phyloP scores from a whole-genome alignment of 495 filamentous ascomycete species.

The Penicillium coprophilum region DNA sequence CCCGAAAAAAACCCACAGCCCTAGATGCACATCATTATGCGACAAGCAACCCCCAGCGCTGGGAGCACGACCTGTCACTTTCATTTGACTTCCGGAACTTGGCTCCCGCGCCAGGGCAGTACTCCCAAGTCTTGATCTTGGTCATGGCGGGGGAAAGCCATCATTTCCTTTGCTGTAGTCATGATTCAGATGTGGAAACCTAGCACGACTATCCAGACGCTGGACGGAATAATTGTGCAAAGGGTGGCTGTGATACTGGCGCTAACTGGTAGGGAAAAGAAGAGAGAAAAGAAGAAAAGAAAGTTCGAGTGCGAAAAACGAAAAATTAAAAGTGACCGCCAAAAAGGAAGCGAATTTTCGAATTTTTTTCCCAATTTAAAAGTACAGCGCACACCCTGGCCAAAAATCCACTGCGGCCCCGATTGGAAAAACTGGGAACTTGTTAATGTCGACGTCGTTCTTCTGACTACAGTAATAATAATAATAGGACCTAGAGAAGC shows the following conservation, averaged over 20 bases:
- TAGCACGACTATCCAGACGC: neutral
- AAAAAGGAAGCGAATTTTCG: conserved; percentile 17
- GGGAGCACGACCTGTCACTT: conserved; percentile 13
- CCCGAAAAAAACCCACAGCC: neutral
- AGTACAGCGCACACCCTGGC: conserved; percentile 12
- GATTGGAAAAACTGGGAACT: conserved; percentile 7
- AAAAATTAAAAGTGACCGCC: conserved; percentile 10
- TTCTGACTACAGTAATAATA: neutral
- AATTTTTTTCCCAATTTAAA: conserved; percentile 8
- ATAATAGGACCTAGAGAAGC: neutral
- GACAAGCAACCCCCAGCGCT: conserved; percentile 8
- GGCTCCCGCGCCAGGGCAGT: conserved; percentile 3
- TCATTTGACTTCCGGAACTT: conserved; percentile 12
- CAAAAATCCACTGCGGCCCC: conserved; percentile 9
- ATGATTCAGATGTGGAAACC: neutral
- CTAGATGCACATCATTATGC: conserved; percentile 16
- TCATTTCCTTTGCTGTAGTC: neutral
- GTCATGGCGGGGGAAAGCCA: conserved; percentile 9
- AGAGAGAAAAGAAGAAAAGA: conserved; percentile 14
- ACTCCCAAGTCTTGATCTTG: conserved; percentile 1
- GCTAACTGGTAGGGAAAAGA: conserved; percentile 3
- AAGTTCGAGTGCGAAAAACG: conserved; percentile 5
- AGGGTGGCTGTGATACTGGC: neutral
- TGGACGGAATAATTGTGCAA: neutral
- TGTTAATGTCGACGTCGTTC: conserved; percentile 3